Percentiles rank a stretch among this genome's conserved stretches.
phyloP scores from a whole-genome alignment of 2,329 filamentous ascomycete genomes.

The Colletotrichum tropicale region DNA sequence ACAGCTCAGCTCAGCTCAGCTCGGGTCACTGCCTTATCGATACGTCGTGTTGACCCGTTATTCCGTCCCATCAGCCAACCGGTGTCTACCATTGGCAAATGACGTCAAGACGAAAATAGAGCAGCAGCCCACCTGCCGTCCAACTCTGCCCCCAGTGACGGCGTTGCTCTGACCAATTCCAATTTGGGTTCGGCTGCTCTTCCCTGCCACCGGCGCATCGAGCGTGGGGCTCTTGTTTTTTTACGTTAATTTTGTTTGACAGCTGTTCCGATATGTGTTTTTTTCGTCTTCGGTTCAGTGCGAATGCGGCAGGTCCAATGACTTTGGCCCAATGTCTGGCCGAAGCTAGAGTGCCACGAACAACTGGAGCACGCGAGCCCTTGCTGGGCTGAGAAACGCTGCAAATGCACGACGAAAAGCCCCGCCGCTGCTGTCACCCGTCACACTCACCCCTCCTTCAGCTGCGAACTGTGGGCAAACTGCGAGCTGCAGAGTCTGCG shows the following conservation, averaged over 20 bases:
- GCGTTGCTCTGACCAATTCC: neutral
- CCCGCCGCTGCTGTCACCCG: neutral
- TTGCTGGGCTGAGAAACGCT: neutral
- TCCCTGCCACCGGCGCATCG: neutral
- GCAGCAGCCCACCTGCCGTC: neutral
- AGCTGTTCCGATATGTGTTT: neutral
- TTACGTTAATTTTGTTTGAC: neutral
- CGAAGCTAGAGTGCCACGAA: neutral
- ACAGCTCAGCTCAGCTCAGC: neutral
- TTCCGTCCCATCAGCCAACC: neutral
- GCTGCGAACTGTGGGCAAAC: neutral
- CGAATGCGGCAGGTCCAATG: neutral
- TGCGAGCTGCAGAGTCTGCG: neutral
- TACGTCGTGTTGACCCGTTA: rapidly evolving
- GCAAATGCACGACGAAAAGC: neutral
- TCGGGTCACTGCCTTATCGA: neutral
- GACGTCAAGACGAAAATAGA: conserved; percentile 13
- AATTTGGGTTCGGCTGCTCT: neutral
- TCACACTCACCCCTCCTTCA: neutral
- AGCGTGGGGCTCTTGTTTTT: neutral
- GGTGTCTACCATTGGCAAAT: neutral
- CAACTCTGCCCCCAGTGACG: neutral
- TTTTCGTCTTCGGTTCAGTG: neutral
- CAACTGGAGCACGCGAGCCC: conserved; percentile 3
- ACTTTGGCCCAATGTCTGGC: neutral